Evolutionary conservation across 164 flowering plant species (phyloP), one percentile per base, ranked within the genome.

Genomic region (Magnolia kwangsiensis): DNA sequence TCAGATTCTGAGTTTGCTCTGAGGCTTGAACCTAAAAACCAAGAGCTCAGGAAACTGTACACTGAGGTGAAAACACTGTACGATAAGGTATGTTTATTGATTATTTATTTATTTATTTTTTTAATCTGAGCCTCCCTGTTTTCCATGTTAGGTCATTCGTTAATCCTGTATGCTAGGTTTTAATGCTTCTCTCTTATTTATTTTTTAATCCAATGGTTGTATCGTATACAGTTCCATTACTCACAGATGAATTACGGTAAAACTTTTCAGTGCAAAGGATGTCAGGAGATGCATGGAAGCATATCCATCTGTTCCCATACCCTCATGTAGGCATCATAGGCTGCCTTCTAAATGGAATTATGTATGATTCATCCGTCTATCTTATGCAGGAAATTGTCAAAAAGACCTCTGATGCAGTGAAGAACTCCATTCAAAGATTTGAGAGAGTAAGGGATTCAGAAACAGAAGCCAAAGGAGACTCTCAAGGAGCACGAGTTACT

Each of bases 1-100:
- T 82, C 89, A 95, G 98, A 96, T 91, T 84, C 94, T 79, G 97
- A 94, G 73, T 92, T 92, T 89, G 97, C 99, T 29, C 78, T 90
- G 84, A 88, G 91, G 84, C 84, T 96, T 82, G 99, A 96, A 76
- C 98, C 99, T 74, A 78, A 89, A 2, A 96, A 91, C 84, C 93
- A 90, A 80, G 99, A 96, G 82, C 81, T 94, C 78, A 91, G 90
- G 86, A 94, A 91, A 82, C 98, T 91, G 76, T 78, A 83, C 84
- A 84, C 88, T 8, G 97, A 92, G 58, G 86, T 85, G 72, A 96
- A 90, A 77, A 84, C 90, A 73, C 73, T 92, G 84, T 86, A 83
- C 83, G 84, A 87, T 76, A 90, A 92, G 88, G 99, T 90, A 80
- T 67, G 73, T 4, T 37, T 37, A 37, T 37, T 20, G 61, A 55